Percentiles rank a stretch among this genome's conserved stretches.
phyloP scores from a whole-genome alignment of 2,329 filamentous ascomycete species.

The Hypoxylon sp. region DNA sequence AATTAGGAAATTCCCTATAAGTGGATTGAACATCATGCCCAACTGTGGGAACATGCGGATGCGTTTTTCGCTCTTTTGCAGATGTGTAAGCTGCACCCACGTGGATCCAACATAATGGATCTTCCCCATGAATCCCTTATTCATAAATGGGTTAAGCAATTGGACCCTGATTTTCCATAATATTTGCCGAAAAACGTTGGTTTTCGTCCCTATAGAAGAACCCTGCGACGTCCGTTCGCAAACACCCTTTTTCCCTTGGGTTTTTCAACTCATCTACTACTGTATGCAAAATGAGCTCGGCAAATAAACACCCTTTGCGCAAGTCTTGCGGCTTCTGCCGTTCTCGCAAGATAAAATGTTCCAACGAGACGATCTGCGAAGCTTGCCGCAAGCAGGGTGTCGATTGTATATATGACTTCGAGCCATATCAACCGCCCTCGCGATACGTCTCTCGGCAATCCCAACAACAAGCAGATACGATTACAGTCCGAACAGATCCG shows the following conservation, averaged over 20 bases:
- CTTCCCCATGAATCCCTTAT: conserved; percentile 16
- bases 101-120: conserved; percentile 14
- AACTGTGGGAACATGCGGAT: conserved; percentile 2
- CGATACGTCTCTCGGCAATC: conserved; percentile 11
- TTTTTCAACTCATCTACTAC: not conserved
- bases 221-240: not conserved
- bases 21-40: conserved; percentile 15
- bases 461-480: conserved; percentile 3
- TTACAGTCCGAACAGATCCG: conserved; percentile 2
- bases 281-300: conserved; percentile 13
- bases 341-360: conserved; percentile 25
- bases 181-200: conserved; percentile 2
- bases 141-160: not conserved
- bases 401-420: conserved; percentile 22
- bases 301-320: conserved; percentile 16
- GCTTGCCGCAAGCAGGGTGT: conserved; percentile 23
- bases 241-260: not conserved
- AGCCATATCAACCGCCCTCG: conserved; percentile 17
- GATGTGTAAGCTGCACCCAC: not conserved
- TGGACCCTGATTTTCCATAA: conserved; percentile 12
- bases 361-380: conserved; percentile 21
- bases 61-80: conserved; percentile 18
- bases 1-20: conserved; percentile 2
- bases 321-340: conserved; percentile 23
- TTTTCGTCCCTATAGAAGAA: conserved; percentile 13